These are phyloP conservation scores for Phymatotrichopsis omnivora DNA, from an alignment of 2,329 filamentous ascomycete genomes.

Conservation along the genomic window DNA sequence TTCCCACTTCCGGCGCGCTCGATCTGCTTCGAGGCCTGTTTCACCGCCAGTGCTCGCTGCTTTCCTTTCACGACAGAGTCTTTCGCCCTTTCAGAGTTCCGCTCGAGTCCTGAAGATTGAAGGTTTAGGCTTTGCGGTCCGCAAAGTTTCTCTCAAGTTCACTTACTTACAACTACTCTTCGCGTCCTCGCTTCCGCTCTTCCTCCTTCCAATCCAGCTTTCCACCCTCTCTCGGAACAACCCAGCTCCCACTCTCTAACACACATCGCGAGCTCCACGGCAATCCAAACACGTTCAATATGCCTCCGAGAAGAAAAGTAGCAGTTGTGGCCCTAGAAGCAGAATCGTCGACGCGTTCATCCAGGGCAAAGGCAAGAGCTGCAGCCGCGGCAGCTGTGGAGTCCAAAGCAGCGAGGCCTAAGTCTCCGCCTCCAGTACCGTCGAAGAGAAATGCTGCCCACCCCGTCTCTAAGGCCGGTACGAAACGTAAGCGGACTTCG, in stretches of 20 bases:
- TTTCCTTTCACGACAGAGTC: no score
- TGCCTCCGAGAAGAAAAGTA: slow-evolving; percentile 17
- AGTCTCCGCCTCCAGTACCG: neutral
- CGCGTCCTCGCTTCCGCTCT: neutral
- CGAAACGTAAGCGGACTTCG: slow-evolving; percentile 16
- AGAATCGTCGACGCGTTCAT: slow-evolving; percentile 15
- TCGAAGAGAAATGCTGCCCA: neutral
- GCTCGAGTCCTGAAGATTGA: no score
- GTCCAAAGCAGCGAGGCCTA: slow-evolving; percentile 3
- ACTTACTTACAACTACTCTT: no score
- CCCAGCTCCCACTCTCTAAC: neutral
- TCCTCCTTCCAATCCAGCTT: neutral
- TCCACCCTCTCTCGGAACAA: neutral
- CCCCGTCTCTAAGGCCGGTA: neutral
- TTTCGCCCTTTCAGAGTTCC: no score
- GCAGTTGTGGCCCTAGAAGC: neutral
- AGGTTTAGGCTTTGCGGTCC: no score
- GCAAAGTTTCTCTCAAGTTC: no score
- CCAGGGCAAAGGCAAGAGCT: slow-evolving; percentile 21
- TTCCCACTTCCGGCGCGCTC: no score
- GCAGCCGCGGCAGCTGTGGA: slow-evolving; percentile 1
- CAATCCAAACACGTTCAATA: no score
- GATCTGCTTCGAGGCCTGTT: no score
- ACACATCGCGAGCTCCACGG: neutral
- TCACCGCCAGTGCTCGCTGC: no score